Conservation (phyloP, 73 alveolate species). For the Tetrahymena elliotti region DNA sequence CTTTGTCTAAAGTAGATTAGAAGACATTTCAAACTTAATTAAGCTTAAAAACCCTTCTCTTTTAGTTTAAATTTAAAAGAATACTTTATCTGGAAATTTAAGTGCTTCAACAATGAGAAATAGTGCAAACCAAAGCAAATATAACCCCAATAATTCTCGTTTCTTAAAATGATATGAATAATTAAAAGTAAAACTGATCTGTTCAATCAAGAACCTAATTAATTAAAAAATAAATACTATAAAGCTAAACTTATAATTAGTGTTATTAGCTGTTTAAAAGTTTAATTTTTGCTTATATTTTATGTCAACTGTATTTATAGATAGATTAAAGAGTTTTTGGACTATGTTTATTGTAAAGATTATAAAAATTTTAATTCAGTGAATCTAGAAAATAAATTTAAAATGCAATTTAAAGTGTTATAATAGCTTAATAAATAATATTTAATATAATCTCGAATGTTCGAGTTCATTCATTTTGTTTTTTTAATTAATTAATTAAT, state of each 20-base stretch:
- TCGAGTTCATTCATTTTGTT: not conserved
- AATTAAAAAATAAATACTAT: not conserved
- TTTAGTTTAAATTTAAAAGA: conserved; percentile 9
- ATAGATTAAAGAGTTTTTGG: not conserved
- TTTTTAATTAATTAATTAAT: no score
- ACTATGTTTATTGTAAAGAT: not conserved
- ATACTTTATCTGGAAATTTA: not conserved
- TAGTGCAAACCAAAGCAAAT: not conserved
- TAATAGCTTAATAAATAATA: not conserved
- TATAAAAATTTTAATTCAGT: no score
- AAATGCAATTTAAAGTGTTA: no score
- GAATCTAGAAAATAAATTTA: no score
- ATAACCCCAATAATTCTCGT: not conserved
- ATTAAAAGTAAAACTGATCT: not conserved
- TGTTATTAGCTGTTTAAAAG: not conserved
- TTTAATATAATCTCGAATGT: not conserved
- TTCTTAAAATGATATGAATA: not conserved
- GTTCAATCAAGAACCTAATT: not conserved
- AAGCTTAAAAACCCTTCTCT: conserved; percentile 40
- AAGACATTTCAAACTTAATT: conserved; percentile 31
- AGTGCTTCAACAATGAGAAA: not conserved
- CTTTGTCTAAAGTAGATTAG: conserved; percentile 26
- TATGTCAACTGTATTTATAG: not conserved
- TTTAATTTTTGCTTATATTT: not conserved
- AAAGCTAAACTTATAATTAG: no score